Evolutionary conservation across 495 filamentous ascomycete species (phyloP).

Genomic region (Barbatosphaeria neglecta): DNA sequence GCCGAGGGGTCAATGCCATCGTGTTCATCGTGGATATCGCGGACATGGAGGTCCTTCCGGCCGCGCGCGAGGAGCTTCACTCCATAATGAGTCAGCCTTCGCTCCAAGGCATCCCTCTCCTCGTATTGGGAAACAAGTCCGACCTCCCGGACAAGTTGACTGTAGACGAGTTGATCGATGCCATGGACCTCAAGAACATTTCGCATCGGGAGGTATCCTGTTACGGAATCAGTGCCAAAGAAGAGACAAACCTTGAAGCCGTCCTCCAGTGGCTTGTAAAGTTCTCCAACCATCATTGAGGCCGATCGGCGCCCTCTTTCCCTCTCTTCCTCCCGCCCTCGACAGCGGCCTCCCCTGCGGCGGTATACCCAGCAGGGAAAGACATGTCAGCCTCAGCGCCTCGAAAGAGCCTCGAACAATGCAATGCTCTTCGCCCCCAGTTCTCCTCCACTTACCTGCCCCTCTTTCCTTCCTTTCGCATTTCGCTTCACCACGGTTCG

Average conservation of each 20-base stretch:
- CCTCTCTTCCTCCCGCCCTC: neutral
- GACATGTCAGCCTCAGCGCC: no score
- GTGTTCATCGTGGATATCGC: slow-evolving; percentile 90
- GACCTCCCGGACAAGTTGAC: slow-evolving; percentile 78
- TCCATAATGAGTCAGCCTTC: slow-evolving; percentile 73
- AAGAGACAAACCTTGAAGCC: slow-evolving; percentile 96
- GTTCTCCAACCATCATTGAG: slow-evolving; percentile 49
- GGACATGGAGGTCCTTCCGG: slow-evolving; percentile 66
- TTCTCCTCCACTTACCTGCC: slow-evolving; percentile 1
- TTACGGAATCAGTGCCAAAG: slow-evolving; percentile 96
- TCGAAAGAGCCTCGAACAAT: no score
- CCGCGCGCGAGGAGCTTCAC: slow-evolving; percentile 86
- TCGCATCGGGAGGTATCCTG: slow-evolving; percentile 92
- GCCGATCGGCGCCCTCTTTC: neutral
- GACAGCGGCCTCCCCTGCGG: no score
- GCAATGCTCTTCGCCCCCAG: no score
- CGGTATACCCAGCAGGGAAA: no score
- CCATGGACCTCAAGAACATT: slow-evolving; percentile 79
- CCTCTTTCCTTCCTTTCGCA: slow-evolving; percentile 3
- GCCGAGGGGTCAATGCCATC: slow-evolving; percentile 92
- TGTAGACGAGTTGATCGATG: slow-evolving; percentile 91
- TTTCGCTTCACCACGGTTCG: neutral
- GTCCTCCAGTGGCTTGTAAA: slow-evolving; percentile 96
- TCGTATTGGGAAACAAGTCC: slow-evolving; percentile 97
- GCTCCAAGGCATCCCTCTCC: slow-evolving; percentile 78